Evolutionary conservation across 2,329 filamentous ascomycete genomes (phyloP), one percentile per base, ranked within the genome.

Genomic region (Colletotrichum endophyticum): DNA sequence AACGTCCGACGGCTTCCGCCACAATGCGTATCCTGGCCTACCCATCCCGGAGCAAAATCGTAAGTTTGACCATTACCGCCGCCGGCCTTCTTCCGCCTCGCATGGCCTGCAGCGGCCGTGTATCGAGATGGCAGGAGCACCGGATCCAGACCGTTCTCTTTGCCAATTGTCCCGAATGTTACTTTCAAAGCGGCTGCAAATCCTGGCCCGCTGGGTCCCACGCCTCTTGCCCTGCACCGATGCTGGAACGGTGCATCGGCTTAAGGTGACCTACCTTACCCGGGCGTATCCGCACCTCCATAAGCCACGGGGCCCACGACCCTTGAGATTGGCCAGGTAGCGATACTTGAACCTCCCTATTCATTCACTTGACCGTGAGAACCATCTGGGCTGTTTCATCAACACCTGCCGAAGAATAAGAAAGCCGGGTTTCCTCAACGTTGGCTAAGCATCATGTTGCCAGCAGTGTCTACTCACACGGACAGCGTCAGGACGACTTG

Each of bases 221-320:
- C 68, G 44, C 59, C 44, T 39, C 57, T 30, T 30, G 30, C 49
- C 67, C 28, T 56, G 44, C 15, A 25, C 53, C 15, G 44, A 32
- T 32, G 53, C 53, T 59, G 34, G 57, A 63, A 56, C 22, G 30
- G 59, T 66, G 59, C 61, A 72, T 49, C 63, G 27, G 56, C 70
- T n/a, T 32, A 49, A 49, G 69, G 64, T 70, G 70, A 49, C 56
- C 30, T 66, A 56, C 39, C 22, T 70, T 66, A 62, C 44, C 28
- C 70, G 64, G 70, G 73, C 49, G 70, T 49, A 76, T 76, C 73
- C 57, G 70, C 57, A 69, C 44, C 64, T 70, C 64, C 70, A 61
- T 70, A 66, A 70, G 66, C 59, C 68, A 74, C 61, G 28, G 59
- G 59, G 59, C 34, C 49, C 63, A 62, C 44, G 32, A 32, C 39